Percentiles rank a stretch among this genome's conserved stretches.
These are phyloP conservation scores for Aspergillus chevalieri DNA, from an alignment of 2,329 filamentous ascomycete species.

Conservation along the genomic window DNA sequence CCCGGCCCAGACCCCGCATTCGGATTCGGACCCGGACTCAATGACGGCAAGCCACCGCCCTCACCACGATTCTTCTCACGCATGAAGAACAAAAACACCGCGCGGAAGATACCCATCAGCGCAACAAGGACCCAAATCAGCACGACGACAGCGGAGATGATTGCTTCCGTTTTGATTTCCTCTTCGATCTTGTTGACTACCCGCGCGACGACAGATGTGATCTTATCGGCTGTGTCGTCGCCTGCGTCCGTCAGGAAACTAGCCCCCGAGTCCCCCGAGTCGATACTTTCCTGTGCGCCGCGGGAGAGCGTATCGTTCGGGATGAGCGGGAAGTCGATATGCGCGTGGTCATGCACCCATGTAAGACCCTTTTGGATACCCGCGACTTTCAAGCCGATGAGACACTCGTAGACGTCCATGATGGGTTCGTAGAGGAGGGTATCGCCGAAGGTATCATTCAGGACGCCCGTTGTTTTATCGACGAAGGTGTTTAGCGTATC, in stretches of 20 bases:
- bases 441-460: slow-evolving; percentile 73
- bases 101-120: slow-evolving; percentile 65
- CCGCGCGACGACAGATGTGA: slow-evolving; percentile 66
- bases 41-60: slow-evolving; percentile 42
- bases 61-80: slow-evolving; percentile 57
- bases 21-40: slow-evolving; percentile 3
- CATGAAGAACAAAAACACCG: slow-evolving; percentile 54
- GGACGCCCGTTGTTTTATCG: slow-evolving; percentile 64
- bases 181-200: slow-evolving; percentile 63
- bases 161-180: slow-evolving; percentile 66
- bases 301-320: slow-evolving; percentile 75
- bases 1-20: slow-evolving; percentile 7
- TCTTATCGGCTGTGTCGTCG: slow-evolving; percentile 69
- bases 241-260: slow-evolving; percentile 74
- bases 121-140: slow-evolving; percentile 72
- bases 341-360: slow-evolving; percentile 83
- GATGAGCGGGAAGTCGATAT: slow-evolving; percentile 73
- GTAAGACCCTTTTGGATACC: slow-evolving; percentile 82
- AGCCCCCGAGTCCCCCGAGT: slow-evolving; percentile 47
- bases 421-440: slow-evolving; percentile 76
- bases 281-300: slow-evolving; percentile 58
- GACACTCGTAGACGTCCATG: slow-evolving; percentile 71
- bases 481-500: slow-evolving; percentile 78
- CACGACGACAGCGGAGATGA: slow-evolving; percentile 70
- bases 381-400: slow-evolving; percentile 82